Base-by-base conservation (phyloP, 306 rosid species). In the Abrus pulchellus region DNA sequence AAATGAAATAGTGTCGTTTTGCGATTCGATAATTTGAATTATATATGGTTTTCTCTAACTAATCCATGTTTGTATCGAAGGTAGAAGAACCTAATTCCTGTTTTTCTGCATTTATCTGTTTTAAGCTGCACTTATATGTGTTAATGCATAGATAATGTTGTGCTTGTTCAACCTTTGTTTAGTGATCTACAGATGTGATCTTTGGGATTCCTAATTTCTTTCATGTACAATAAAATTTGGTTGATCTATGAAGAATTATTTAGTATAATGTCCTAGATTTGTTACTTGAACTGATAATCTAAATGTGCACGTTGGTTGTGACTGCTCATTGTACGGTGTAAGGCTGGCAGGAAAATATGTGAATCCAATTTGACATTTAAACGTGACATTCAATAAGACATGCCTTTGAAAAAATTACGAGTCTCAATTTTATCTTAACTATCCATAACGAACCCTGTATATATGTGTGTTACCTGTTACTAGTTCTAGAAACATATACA, bases 221-320 rank as follows among this genome's bases (percentile, higher is more conserved):
- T 54, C 10, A 3, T 56, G 70, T 38, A 41, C 10, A 28, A 28
- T 57, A 32, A 11, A 55, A 27, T 71, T 57, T 32, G 73, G 54
- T 71, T 71, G 63, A 32, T 72, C 4, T 47, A 7, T 48, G 27
- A 34, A 38, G 1, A 30, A 48, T 76, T 60, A 7, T 65, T 68
- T 41, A 53, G 75, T 36, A 8, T 54, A 12, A 30, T 65, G 50
- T 81, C 61, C 10, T 10, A 29, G 68, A 77, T 59, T 1, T 43
- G n/a, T 68, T 33, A 12, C 14, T 64, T 76, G 76, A 76, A 14
- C 61, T 57, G 41, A 56, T 29, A 47, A 63, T 80, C 76, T 29
- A 64, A 45, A 65, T 56, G 28, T 70, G 5, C 27, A 3, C 27
- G 60, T 30, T 28, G 8, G 9, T 48, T 6, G 45, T 68, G 49